Percentiles rank a stretch among this genome's conserved stretches.
Evolutionary conservation across 169 alveolate genomes (phyloP).

Genomic region (Besnoitia besnoiti): DNA sequence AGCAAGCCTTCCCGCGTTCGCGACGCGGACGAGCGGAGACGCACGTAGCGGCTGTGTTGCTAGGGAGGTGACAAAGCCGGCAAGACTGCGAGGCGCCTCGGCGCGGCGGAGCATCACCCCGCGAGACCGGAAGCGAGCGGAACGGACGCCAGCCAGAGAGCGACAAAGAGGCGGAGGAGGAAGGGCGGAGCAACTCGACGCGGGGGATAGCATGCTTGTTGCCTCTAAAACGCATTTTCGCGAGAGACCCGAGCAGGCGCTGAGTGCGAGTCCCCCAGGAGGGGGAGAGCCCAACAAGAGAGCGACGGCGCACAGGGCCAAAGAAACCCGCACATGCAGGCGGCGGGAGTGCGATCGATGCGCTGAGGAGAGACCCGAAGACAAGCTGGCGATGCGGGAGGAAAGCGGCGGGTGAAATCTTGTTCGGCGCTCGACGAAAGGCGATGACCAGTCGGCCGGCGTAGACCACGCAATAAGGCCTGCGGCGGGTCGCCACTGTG

Average conservation of each 20-base stretch:
- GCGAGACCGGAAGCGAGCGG: too few species aligned
- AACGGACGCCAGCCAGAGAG: background rate
- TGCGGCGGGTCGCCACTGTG: background rate
- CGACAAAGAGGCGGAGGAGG: background rate
- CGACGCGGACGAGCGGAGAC: too few species aligned
- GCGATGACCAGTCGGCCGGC: background rate
- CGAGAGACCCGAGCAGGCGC: background rate
- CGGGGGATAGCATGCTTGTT: background rate
- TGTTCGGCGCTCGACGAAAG: background rate
- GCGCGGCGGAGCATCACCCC: too few species aligned
- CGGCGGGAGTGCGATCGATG: background rate
- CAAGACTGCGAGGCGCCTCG: too few species aligned
- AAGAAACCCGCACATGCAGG: too few species aligned
- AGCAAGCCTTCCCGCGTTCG: too few species aligned
- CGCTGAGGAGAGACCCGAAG: background rate
- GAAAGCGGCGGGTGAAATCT: too few species aligned
- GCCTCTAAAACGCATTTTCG: background rate
- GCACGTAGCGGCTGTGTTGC: background rate
- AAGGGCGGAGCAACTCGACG: background rate
- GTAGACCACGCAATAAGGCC: background rate
- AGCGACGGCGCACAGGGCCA: background rate
- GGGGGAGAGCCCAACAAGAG: background rate
- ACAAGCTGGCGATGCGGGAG: background rate
- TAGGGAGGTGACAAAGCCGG: background rate
- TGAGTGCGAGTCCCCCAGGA: background rate